Conservation (phyloP, 2,329 filamentous ascomycete genomes). For the Penicillium sp. region DNA sequence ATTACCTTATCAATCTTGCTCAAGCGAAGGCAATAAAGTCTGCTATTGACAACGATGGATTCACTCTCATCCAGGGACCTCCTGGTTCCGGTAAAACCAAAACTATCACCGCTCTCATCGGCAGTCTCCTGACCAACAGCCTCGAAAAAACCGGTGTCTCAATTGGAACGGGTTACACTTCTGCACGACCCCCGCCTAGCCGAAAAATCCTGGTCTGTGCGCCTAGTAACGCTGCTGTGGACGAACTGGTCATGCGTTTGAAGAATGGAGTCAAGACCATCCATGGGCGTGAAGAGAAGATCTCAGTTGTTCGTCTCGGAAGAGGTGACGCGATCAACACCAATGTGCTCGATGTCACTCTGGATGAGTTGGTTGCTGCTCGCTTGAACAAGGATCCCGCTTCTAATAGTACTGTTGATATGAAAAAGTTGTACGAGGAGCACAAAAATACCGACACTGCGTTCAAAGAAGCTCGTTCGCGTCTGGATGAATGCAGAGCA, state of each 20-base stretch:
- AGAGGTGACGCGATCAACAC: constrained; percentile 89
- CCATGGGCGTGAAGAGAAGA: constrained; percentile 68
- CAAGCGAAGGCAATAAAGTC: constrained; percentile 91
- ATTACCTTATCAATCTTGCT: constrained; percentile 81
- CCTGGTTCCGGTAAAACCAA: constrained; percentile 98
- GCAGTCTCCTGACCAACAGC: constrained; percentile 69
- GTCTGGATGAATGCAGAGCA: constrained; percentile 66
- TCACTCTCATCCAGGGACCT: constrained; percentile 92
- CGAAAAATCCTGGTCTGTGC: constrained; percentile 96
- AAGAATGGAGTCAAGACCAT: constrained; percentile 81
- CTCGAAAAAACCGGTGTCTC: constrained; percentile 52
- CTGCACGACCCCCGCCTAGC: constrained; percentile 40
- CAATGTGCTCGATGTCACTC: constrained; percentile 83
- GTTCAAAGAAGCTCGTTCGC: constrained; percentile 68
- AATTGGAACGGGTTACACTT: constrained; percentile 41
- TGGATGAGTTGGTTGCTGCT: constrained; percentile 84
- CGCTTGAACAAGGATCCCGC: constrained; percentile 57
- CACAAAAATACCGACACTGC: constrained; percentile 63
- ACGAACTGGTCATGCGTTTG: constrained; percentile 90
- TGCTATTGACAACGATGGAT: constrained; percentile 92
- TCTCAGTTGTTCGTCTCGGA: constrained; percentile 87
- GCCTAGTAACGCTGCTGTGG: constrained; percentile 97
- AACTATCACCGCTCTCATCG: constrained; percentile 94
- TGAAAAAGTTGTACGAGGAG: constrained; percentile 68
- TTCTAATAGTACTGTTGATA: constrained; percentile 49